phyloP scores from a whole-genome alignment of 2,329 filamentous ascomycete genomes.

The Zymoseptoria pseudotritici region DNA sequence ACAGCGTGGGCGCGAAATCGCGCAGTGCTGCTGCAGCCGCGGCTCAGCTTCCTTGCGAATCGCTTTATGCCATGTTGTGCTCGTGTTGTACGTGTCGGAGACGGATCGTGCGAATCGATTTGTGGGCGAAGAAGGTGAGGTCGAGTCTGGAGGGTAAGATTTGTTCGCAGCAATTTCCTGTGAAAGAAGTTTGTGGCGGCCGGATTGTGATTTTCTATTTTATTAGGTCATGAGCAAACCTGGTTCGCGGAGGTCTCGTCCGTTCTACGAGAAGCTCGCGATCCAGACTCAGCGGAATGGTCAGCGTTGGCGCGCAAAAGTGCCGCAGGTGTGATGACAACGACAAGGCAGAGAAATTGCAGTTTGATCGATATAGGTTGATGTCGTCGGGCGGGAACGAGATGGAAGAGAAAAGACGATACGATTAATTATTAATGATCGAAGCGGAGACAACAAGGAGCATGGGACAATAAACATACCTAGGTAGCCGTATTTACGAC shows the following conservation, averaged over 20 bases:
- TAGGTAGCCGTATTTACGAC: background rate
- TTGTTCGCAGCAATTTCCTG: background rate
- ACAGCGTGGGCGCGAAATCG: background rate
- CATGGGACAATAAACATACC: background rate
- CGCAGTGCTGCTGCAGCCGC: background rate
- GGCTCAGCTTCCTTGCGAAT: background rate
- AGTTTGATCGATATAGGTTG: background rate
- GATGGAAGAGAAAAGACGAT: background rate
- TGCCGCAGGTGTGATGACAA: background rate
- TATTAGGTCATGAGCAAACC: background rate
- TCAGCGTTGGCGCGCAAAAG: background rate
- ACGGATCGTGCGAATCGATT: background rate
- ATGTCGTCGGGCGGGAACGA: background rate
- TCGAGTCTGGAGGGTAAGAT: background rate
- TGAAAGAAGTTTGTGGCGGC: background rate
- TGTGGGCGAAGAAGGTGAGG: background rate
- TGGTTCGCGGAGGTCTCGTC: background rate
- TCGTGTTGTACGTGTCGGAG: background rate
- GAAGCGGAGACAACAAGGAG: background rate
- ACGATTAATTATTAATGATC: background rate
- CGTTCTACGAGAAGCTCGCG: background rate
- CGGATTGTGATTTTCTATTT: background rate
- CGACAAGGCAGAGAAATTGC: background rate
- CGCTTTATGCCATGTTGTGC: background rate
- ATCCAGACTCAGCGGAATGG: background rate